Conservation (phyloP, 148 eudicot genomes). For the Rhododendron molle region DNA sequence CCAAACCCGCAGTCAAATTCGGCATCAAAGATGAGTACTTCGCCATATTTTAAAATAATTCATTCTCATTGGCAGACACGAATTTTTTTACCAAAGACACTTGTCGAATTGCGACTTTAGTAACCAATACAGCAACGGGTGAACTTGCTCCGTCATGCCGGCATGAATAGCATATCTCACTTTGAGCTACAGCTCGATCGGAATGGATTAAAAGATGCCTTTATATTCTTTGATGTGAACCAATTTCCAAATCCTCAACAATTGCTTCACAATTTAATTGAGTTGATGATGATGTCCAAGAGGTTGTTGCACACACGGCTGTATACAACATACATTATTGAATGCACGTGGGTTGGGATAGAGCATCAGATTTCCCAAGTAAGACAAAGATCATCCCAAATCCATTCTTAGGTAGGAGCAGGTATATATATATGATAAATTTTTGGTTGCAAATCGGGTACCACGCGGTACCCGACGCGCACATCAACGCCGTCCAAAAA, state of each 20-base stretch:
- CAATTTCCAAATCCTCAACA: background rate
- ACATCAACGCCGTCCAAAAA: no score
- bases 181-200: background rate
- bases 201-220: background rate
- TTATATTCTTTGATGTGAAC: background rate
- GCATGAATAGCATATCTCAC: background rate
- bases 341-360: background rate
- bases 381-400: background rate
- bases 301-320: background rate
- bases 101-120: no score
- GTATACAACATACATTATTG: background rate
- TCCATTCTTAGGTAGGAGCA: constrained; percentile 12
- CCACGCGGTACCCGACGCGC: no score
- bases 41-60: background rate
- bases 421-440: background rate
- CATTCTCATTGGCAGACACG: background rate
- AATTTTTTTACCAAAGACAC: background rate
- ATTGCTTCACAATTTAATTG: background rate
- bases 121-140: no score
- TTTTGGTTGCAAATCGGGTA: no score
- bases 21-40: background rate
- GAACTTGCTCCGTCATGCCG: background rate
- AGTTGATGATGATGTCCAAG: background rate
- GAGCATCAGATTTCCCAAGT: background rate
- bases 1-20: no score